Evolutionary conservation across 179 eudicot species (phyloP).

Genomic region (Corrigiola litoralis): DNA sequence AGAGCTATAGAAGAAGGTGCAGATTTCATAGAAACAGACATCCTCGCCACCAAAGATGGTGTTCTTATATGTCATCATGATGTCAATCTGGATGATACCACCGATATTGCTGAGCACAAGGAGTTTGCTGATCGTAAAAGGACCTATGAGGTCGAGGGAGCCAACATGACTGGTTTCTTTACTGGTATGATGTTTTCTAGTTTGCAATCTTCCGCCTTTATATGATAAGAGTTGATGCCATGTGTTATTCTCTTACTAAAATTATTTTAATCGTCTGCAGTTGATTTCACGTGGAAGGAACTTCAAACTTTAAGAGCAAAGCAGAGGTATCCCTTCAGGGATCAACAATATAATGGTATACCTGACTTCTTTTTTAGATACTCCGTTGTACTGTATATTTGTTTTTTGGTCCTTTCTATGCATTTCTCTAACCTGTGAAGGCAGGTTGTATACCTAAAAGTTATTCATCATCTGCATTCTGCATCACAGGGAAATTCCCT

Average conservation of each 20-base stretch:
- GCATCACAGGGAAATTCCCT: conserved; percentile 59
- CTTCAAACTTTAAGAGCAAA: conserved; percentile 66
- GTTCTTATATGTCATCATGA: conserved; percentile 84
- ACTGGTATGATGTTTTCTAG: conserved; percentile 32
- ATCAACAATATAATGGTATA: conserved; percentile 89
- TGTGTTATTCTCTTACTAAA: conserved; percentile 2
- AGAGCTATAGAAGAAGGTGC: conserved; percentile 95
- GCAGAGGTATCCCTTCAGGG: conserved; percentile 78
- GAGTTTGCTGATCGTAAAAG: conserved; percentile 70
- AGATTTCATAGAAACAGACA: conserved; percentile 92
- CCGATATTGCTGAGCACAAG: conserved; percentile 63
- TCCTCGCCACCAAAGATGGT: conserved; percentile 80
- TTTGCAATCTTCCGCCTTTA: background rate
- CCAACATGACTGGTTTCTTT: conserved; percentile 72
- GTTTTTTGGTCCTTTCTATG: background rate
- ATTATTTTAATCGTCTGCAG: conserved; percentile 29
- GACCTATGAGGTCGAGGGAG: conserved; percentile 80
- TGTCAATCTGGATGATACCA: conserved; percentile 59
- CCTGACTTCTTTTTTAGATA: background rate
- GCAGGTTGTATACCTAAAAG: background rate
- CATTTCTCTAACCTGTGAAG: background rate
- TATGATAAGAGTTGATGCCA: background rate
- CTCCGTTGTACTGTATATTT: background rate
- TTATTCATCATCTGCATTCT: background rate
- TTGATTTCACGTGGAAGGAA: conserved; percentile 89